These are phyloP conservation scores for Pleurotus salmoneostramineus DNA, from an alignment of 768 basidiomycete species.

Conservation along the genomic window DNA sequence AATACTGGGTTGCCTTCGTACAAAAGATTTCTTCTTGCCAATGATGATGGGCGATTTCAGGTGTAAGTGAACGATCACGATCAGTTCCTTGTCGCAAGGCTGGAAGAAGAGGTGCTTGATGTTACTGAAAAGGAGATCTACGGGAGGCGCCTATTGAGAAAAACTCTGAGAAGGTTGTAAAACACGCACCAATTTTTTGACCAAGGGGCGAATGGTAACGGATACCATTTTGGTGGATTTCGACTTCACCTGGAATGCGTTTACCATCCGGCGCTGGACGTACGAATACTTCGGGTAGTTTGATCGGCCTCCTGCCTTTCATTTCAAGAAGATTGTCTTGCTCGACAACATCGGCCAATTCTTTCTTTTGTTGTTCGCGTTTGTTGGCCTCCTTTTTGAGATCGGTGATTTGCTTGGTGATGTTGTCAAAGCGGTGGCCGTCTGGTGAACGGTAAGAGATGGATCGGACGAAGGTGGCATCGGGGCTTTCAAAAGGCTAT, in stretches of 20 bases:
- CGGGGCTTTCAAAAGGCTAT: conserved; percentile 94
- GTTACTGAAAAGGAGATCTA: conserved; percentile 94
- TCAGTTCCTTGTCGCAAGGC: conserved; percentile 92
- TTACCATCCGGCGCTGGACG: conserved; percentile 95
- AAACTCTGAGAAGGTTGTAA: not conserved
- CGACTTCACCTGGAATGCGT: conserved; percentile 93
- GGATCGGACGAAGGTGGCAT: conserved; percentile 93
- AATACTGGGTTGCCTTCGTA: conserved; percentile 27
- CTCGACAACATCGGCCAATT: conserved; percentile 97
- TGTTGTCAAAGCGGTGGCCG: conserved; percentile 80
- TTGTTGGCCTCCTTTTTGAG: conserved; percentile 97
- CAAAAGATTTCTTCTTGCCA: conserved; percentile 96
- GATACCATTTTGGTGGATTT: conserved; percentile 96
- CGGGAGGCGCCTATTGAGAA: not conserved
- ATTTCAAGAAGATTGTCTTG: conserved; percentile 88
- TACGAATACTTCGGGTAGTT: conserved; percentile 89
- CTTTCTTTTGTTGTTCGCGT: conserved; percentile 95
- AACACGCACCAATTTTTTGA: conserved; percentile 80
- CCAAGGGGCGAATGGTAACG: conserved; percentile 86
- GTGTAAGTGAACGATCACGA: conserved; percentile 92
- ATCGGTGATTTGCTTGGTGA: conserved; percentile 91
- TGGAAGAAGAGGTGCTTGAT: conserved; percentile 99
- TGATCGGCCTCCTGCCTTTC: conserved; percentile 82
- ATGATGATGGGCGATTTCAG: conserved; percentile 96
- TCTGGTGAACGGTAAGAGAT: conserved; percentile 92